Evolutionary conservation across 371 early-diverging fungal genomes (phyloP), one percentile per base, ranked within the genome.

Genomic region (Encephalitozoon hellem): DNA sequence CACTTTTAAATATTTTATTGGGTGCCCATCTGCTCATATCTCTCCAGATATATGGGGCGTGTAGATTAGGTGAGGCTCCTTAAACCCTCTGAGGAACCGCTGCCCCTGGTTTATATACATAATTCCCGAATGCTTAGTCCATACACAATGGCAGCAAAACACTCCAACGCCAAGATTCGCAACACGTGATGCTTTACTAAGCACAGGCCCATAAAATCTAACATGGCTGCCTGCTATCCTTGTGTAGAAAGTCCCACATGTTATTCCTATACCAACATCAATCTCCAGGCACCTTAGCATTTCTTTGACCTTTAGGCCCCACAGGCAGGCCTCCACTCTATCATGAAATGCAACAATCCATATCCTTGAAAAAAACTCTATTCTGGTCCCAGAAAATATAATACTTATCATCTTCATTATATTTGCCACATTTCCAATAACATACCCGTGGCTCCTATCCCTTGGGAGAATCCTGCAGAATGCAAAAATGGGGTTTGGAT

Each of bases 121-220:
- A 43, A 76, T 64, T 15, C 18, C 47, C 21, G 69, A 28, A 21
- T 63, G 66, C 21, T 63, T 26, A 21, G 34, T 21, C 30, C 25
- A 26, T 4, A 69, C 71, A 76, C 76, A 69, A 4, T 66, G 41
- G 45, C 70, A 76, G 30, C 69, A 69, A 34, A 70, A 76, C 41
- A 76, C 65, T 11, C 76, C 76, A 12, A 42, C 28, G 0, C 76
- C 76, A 39, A 69, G 47, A 26, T 69, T 38, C 1, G 69, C 47
- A n/a, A 76, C 30, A 9, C 76, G 42, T 4, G 64, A 25, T 12
- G 66, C 52, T 18, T 72, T 76, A 25, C 53, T 69, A 30, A 76
- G 51, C n/a, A 34, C 71, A 1, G 72, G 49, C 18, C 76, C 76
- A 54, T 41, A 47, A 49, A 69, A 76, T 12, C 63, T 43, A 4